A percentile compares a stretch with the other conserved stretches of the same genome.
phyloP scores from a whole-genome alignment of 257 asterid genomes.

The Salvia hispanica region DNA sequence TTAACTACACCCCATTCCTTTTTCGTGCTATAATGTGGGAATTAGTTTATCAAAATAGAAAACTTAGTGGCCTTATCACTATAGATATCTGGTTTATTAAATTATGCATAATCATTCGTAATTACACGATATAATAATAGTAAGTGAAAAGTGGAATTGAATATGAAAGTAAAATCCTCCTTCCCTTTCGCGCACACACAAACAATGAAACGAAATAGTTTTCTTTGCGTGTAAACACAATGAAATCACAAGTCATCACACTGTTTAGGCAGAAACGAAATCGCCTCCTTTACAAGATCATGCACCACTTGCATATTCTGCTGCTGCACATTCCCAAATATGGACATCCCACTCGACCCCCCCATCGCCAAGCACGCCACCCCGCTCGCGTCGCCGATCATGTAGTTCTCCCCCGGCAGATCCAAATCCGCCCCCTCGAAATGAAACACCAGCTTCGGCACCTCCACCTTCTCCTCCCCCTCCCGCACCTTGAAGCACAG shows the following conservation, averaged over 20 bases:
- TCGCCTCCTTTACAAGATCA: conserved; percentile 65
- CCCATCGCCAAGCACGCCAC: conserved; percentile 89
- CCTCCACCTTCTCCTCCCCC: conserved; percentile 36
- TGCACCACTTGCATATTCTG: conserved; percentile 71
- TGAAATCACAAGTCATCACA: conserved; percentile 40
- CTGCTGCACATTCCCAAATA: conserved; percentile 84
- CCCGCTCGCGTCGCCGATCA: conserved; percentile 61
- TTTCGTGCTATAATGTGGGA: too few relatives aligned
- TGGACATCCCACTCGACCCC: conserved; percentile 70
- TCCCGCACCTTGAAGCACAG: conserved; percentile 65
- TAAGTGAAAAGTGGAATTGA: too few relatives aligned
- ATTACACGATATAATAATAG: too few relatives aligned
- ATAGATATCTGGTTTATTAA: too few relatives aligned
- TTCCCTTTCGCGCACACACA: background rate
- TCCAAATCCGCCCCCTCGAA: conserved; percentile 70
- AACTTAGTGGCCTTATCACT: too few relatives aligned
- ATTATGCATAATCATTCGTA: too few relatives aligned
- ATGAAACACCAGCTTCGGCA: conserved; percentile 67
- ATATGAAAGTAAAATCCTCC: background rate
- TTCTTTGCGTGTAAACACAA: background rate
- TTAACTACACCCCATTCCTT: too few relatives aligned
- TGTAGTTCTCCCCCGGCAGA: conserved; percentile 74
- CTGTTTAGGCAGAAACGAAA: conserved; percentile 57
- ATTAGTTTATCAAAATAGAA: too few relatives aligned
- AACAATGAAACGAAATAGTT: background rate